phyloP scores from a whole-genome alignment of 2,329 filamentous ascomycete genomes.

The Apiospora arundinis region DNA sequence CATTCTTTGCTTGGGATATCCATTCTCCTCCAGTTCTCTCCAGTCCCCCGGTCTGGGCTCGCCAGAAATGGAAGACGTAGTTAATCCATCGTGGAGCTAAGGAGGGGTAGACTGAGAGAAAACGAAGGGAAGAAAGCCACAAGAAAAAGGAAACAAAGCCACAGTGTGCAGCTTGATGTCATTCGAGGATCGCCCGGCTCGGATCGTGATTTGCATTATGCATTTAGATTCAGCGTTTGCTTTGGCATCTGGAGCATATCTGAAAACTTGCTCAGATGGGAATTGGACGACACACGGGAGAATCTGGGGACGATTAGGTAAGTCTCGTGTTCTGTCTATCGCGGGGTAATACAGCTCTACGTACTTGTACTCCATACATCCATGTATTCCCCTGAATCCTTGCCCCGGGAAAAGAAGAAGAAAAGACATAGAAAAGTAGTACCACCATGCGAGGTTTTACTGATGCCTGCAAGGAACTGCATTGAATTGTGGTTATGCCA shows the following conservation, averaged over 20 bases:
- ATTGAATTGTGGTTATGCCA: background rate
- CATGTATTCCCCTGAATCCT: background rate
- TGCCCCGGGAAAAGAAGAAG: background rate
- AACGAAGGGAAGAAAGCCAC: background rate
- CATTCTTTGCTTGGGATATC: background rate
- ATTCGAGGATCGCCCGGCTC: background rate
- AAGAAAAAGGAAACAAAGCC: background rate
- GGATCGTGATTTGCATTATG: background rate
- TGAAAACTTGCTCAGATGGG: background rate
- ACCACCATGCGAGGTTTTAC: background rate
- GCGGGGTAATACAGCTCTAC: background rate
- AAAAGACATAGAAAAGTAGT: too few relatives aligned
- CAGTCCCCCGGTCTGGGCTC: background rate
- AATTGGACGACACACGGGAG: background rate
- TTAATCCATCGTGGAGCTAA: background rate
- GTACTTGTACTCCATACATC: too few relatives aligned
- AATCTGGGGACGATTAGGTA: background rate
- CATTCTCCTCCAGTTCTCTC: background rate
- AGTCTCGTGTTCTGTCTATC: background rate
- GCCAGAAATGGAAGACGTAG: background rate
- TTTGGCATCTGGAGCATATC: background rate
- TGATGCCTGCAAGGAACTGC: background rate
- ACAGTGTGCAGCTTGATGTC: background rate
- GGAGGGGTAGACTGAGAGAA: background rate
- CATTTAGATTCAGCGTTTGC: background rate